phyloP scores from a whole-genome alignment of 1,139 yeast genomes.

The Lodderomyces oxycetoniae region DNA sequence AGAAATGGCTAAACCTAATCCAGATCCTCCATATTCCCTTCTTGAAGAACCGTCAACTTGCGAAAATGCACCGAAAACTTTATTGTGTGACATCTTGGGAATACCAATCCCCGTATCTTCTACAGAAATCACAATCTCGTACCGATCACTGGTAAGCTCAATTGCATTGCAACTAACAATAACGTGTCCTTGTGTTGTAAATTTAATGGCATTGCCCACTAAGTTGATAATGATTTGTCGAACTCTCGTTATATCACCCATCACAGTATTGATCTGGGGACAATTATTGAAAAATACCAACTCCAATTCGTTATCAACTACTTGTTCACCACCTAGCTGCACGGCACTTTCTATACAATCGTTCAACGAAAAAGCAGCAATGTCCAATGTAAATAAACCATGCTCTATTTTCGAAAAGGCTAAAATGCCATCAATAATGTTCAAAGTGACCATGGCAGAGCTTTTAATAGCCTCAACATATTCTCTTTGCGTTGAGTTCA shows the following conservation, averaged over 20 bases:
- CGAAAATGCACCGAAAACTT: constrained; percentile 55
- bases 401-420: constrained; percentile 56
- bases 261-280: constrained; percentile 37
- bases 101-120: constrained; percentile 63
- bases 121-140: constrained; percentile 40
- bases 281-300: constrained; percentile 45
- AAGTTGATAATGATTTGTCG: constrained; percentile 53
- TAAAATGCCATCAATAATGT: constrained; percentile 53
- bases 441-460: constrained; percentile 50
- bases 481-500: constrained; percentile 46
- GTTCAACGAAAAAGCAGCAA: constrained; percentile 45
- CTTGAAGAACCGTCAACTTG: constrained; percentile 60
- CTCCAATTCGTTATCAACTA: constrained; percentile 43
- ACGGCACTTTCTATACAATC: constrained; percentile 52
- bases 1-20: constrained; percentile 56
- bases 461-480: constrained; percentile 52
- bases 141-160: constrained; percentile 29
- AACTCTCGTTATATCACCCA: constrained; percentile 50
- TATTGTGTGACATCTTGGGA: constrained; percentile 42
- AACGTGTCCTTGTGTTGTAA: constrained; percentile 47
- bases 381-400: constrained; percentile 46
- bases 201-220: constrained; percentile 56
- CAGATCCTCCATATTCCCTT: constrained; percentile 57
- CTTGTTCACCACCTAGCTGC: constrained; percentile 51
- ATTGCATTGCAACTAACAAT: constrained; percentile 35